Evolutionary conservation across 2,329 filamentous ascomycete genomes (phyloP), one percentile per base, ranked within the genome.

Genomic region (Cladosporium sp.): DNA sequence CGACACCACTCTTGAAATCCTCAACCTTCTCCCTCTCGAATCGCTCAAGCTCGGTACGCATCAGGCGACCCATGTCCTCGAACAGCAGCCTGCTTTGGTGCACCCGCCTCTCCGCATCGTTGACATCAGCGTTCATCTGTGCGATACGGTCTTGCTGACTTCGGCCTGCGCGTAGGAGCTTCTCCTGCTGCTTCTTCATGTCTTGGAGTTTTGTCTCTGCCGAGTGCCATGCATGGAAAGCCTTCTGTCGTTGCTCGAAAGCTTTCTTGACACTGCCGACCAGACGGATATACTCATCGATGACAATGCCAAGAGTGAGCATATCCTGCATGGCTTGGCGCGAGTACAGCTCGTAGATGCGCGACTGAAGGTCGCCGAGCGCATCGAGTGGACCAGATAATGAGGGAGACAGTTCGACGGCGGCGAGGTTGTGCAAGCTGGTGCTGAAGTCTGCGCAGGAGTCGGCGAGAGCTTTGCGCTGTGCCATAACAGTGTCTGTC

Each of bases 21-120:
- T 99, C 95, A 3, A 99, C 95, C 83, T 99, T 99, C 80, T 99
- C 95, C 72, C 87, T 87, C 81, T 99, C 95, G 74, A 99, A 99
- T 21, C 93, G 86, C 73, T 98, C 95, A 70, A 99, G 83, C 78
- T 99, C 95, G 39, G 85, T 85, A 67, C 92, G 88, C 93, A 99
- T 95, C 75, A 97, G 81, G 14, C 93, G 86, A 16, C 95, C 95
- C 93, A 99, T 98, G 75, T 99, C 95, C 70, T 99, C 95, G 74
- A 99, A 99, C 54, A 97, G 80, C 65, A 98, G 80, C 63, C 93
- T 84, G 0, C 93, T 91, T 77, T 97, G 93, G 76, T 98, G 92
- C 1, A 96, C 92, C 76, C 92, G 94, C 72, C 92, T 87, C 82
- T 99, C 95, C 2, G 93, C 92, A 79, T 99, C 95, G n/a, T 88